Conservation (phyloP, 495 filamentous ascomycete genomes). For the Aspergillus bridgeri region DNA sequence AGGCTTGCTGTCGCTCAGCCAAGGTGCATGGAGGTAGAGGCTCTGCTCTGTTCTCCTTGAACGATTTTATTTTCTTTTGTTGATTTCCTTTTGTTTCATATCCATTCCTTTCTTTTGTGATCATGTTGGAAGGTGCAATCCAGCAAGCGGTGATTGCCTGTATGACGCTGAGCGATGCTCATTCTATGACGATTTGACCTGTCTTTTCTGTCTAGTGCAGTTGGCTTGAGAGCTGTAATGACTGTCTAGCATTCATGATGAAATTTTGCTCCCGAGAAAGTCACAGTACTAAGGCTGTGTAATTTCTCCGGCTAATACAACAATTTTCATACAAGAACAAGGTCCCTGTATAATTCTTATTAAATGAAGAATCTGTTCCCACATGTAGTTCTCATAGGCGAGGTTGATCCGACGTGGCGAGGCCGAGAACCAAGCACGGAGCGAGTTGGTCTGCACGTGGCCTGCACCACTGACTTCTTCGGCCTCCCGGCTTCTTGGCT, state of each 20-base stretch:
- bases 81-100: slow-evolving; percentile 21
- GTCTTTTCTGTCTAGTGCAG: slow-evolving; percentile 4
- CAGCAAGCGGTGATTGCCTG: slow-evolving; percentile 35
- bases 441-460: slow-evolving; percentile 1
- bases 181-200: slow-evolving; percentile 23
- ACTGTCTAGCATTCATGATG: slow-evolving; percentile 8
- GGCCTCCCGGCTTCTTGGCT: background rate
- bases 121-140: slow-evolving; percentile 30
- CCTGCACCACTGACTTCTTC: slow-evolving; percentile 1
- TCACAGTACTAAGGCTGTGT: background rate
- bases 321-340: background rate
- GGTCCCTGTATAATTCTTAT: background rate
- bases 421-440: background rate
- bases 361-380: background rate
- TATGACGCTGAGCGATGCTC: slow-evolving; percentile 26
- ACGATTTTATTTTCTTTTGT: slow-evolving; percentile 24
- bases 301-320: slow-evolving; percentile 1
- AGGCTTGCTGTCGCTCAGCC: slow-evolving; percentile 69
- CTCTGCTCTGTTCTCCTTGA: slow-evolving; percentile 4
- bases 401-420: background rate
- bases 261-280: slow-evolving; percentile 9
- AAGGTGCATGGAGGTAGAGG: slow-evolving; percentile 55
- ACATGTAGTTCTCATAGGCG: background rate
- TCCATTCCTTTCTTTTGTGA: slow-evolving; percentile 22
- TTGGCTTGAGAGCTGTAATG: background rate